Percentiles rank a stretch among this genome's conserved stretches.
Evolutionary conservation across 192 early-diverging fungal species (phyloP).

Genomic region (Podila epicladia): DNA sequence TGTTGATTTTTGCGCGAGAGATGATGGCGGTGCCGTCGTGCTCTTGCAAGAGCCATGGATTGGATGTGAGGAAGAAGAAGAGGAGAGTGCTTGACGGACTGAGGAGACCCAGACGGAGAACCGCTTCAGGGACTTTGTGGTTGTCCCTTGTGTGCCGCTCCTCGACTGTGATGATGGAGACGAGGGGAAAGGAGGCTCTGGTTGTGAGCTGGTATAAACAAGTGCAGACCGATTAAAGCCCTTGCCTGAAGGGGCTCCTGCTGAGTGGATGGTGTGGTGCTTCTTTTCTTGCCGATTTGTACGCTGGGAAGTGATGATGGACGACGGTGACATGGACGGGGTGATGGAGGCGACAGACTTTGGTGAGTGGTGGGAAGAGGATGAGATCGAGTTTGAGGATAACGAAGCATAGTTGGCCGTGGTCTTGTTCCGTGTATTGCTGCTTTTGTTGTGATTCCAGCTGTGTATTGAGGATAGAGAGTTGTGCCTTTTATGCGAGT

Average conservation of each 20-base stretch:
- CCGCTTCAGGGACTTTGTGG: slow-evolving; percentile 7
- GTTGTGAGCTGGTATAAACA: neutral
- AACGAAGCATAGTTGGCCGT: neutral
- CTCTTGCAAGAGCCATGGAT: neutral
- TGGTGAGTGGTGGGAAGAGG: neutral
- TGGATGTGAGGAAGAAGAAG: neutral
- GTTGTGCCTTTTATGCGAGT: slow-evolving; percentile 7
- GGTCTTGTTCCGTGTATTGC: neutral
- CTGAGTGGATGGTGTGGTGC: neutral
- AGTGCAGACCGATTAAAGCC: neutral
- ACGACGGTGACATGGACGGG: slow-evolving; percentile 35
- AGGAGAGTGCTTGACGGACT: slow-evolving; percentile 10
- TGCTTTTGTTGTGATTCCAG: neutral
- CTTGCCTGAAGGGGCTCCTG: neutral
- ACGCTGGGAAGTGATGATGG: slow-evolving; percentile 29
- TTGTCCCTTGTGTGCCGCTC: neutral
- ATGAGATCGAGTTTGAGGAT: neutral
- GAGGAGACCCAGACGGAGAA: slow-evolving; percentile 33
- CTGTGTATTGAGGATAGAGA: neutral
- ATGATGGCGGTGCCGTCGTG: neutral
- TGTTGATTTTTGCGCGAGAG: too few relatives aligned
- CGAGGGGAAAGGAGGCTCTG: neutral
- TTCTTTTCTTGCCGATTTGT: slow-evolving; percentile 31
- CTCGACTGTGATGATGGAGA: slow-evolving; percentile 3
- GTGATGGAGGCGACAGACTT: slow-evolving; percentile 25